Base-by-base conservation (phyloP, 495 filamentous ascomycete genomes). In the Aspergillus bertholletiae region DNA sequence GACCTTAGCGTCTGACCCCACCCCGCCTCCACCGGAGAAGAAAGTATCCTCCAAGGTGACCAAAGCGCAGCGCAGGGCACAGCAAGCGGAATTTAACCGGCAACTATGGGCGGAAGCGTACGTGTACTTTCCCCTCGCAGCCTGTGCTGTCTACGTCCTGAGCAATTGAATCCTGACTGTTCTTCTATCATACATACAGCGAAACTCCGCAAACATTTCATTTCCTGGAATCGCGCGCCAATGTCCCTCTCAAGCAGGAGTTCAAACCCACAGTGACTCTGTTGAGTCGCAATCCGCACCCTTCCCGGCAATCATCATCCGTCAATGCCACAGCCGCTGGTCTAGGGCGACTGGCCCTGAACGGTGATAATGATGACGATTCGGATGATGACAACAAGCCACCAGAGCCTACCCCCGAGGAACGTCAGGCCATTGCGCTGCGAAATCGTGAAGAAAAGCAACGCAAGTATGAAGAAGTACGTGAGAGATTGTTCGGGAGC, bases 41-140 rank as follows among this genome's bases (percentile, higher is more conserved):
- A 78, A 79, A 59, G 65, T 74, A 49, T 75, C 74, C 13, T 73
- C 77, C 60, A 80, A 81, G 66, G 55, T 88, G 53, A 83, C 86
- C 56, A 89, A 87, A 68, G 84, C 87, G 21, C 87, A 97, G 69
- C 84, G 88, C 26, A 75, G 87, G 52, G 89, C 88, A 4, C 82
- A 88, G 66, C 92, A 97, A 61, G 82, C 80, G 26, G 89, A 95
- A 61, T 82, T 83, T 48, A 92, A 96, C 64, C 84, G 84, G 57
- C 85, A 88, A 71, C 67, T 97, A 49, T 97, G 92, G 92, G 83
- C 92, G 53, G 84, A 89, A 70, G 92, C 92, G 86, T 94, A 85
- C 53, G 84, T 77, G 12, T 18, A 18, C 40, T 41, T 20, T 22
- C 20, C 20, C 37, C 2, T 32, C 12, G 11, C 13, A 24, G 5